These are phyloP conservation scores for Penicillium roqueforti DNA, from an alignment of 495 filamentous ascomycete species.

Conservation along the genomic window DNA sequence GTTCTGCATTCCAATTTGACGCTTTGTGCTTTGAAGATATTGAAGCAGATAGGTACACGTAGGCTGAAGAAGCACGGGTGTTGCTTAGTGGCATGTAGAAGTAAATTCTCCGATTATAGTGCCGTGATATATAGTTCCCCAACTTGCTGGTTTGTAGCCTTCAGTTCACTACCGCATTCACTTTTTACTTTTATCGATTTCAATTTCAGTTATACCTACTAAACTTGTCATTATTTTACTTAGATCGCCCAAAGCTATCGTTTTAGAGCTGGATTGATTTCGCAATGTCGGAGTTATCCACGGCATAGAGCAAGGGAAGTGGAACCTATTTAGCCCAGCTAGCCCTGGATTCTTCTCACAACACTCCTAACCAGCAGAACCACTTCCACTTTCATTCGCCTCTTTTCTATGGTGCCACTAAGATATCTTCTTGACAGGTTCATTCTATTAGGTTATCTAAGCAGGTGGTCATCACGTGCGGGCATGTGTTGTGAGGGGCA, in stretches of 20 bases:
- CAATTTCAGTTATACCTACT: neutral
- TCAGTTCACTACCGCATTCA: neutral
- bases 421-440: neutral
- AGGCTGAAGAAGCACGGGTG: slow-evolving; percentile 12
- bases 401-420: no score
- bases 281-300: neutral
- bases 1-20: slow-evolving; percentile 21
- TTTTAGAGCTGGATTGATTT: neutral
- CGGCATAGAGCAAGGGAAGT: neutral
- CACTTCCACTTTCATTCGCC: neutral
- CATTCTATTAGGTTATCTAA: slow-evolving; percentile 12
- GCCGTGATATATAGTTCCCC: slow-evolving; percentile 14
- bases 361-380: neutral
- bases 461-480: slow-evolving; percentile 14
- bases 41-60: slow-evolving; percentile 35
- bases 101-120: slow-evolving; percentile 15
- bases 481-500: slow-evolving; percentile 19
- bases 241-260: neutral
- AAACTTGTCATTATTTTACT: neutral
- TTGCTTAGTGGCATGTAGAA: neutral
- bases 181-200: neutral
- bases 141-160: neutral
- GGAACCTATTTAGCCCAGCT: neutral
- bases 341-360: neutral
- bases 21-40: slow-evolving; percentile 11